Evolutionary conservation across 1,139 yeast genomes (phyloP).

Genomic region (Debaryomyces psychrophilus): DNA sequence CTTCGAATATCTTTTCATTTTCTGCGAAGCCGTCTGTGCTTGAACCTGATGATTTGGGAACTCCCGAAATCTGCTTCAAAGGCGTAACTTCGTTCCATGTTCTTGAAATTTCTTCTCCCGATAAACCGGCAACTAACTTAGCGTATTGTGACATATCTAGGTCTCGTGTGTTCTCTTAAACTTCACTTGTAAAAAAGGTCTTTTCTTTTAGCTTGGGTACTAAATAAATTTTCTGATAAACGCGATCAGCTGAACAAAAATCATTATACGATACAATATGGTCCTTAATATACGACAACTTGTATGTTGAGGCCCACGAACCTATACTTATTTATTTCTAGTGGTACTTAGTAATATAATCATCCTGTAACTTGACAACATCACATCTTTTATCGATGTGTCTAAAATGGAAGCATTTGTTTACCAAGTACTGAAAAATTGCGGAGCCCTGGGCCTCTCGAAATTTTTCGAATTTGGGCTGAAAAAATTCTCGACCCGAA

Average conservation of each 20-base stretch:
- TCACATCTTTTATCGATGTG: not conserved
- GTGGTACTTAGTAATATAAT: too few species aligned
- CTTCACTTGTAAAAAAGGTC: not conserved
- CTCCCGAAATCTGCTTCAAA: constrained; percentile 50
- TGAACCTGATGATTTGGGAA: constrained; percentile 40
- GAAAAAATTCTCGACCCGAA: constrained; percentile 9
- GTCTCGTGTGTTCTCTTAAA: not conserved
- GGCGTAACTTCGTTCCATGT: constrained; percentile 70
- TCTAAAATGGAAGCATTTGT: not conserved
- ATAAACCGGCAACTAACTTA: constrained; percentile 54
- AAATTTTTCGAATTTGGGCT: constrained; percentile 1
- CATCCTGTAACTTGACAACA: not conserved
- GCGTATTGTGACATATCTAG: constrained; percentile 37
- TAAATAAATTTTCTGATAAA: constrained; percentile 6
- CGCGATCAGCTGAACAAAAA: constrained; percentile 6
- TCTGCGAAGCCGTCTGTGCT: constrained; percentile 24
- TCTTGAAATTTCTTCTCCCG: constrained; percentile 51
- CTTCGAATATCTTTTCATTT: constrained; percentile 55
- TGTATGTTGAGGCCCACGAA: not conserved
- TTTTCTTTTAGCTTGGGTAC: constrained; percentile 2
- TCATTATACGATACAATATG: not conserved
- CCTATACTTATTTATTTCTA: not conserved
- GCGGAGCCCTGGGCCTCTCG: constrained; percentile 7
- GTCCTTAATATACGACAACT: not conserved
- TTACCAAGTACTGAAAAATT: not conserved